A percentile compares a stretch with the other conserved stretches of the same genome.
These are phyloP conservation scores for Haplosporangium gracile DNA, from an alignment of 192 early-diverging fungal species.

Conservation along the genomic window DNA sequence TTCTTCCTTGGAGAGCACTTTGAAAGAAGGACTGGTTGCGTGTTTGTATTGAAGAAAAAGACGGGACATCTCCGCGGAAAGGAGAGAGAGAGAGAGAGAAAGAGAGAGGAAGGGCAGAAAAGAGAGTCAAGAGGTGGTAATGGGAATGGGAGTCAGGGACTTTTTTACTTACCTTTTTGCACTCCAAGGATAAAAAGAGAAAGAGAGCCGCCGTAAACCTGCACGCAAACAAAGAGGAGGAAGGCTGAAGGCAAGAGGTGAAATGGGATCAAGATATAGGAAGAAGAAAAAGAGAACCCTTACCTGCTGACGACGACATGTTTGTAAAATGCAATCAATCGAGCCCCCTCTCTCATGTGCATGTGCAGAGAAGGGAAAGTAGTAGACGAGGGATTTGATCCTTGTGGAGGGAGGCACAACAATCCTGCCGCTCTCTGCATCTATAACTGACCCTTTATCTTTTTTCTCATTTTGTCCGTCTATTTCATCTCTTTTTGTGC, in stretches of 20 bases:
- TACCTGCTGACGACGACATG: neutral
- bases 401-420: neutral
- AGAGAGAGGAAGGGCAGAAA: neutral
- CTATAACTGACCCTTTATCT: neutral
- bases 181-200: neutral
- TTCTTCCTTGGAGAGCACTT: neutral
- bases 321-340: neutral
- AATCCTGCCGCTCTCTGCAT: neutral
- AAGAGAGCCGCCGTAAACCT: neutral
- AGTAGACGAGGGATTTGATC: neutral
- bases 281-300: too few species aligned
- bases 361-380: neutral
- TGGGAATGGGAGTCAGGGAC: neutral
- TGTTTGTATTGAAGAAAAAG: neutral
- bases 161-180: neutral
- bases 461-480: neutral
- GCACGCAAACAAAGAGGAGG: too few species aligned
- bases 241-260: too few species aligned
- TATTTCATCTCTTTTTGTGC: neutral
- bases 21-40: too few species aligned
- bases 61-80: neutral
- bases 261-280: too few species aligned
- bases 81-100: neutral
- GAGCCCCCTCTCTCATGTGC: neutral
- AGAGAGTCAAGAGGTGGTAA: neutral